Evolutionary conservation across 164 flowering plant species (phyloP), one percentile per base, ranked within the genome.

Genomic region (Warburgia ugandensis): DNA sequence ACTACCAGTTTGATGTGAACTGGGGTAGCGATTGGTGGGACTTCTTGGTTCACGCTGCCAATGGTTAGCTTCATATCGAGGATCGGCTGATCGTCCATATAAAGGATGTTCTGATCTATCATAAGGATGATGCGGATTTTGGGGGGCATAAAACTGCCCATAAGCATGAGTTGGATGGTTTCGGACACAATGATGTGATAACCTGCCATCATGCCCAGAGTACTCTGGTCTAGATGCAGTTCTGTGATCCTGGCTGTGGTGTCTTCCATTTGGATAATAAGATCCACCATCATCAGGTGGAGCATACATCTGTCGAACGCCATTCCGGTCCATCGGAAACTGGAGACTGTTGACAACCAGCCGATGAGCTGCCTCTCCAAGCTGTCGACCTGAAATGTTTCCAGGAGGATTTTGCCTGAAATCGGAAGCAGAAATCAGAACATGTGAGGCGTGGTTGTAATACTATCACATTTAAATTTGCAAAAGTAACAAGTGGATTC

Each of bases 301-400:
- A 6, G 50, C 61, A 54, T 52, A 66, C 55, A 53, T 54, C 9
- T 65, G 73, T 40, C 52, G 51, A 47, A 43, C 29, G 12, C 74
- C 73, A 39, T 59, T 56, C 10, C 23, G 62, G 17, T 73, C 76
- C 2, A 8, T 44, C 63, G 60, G 77, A 13, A 60, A 4, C 55
- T 78, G 89, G 50, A 89, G 72, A 61, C 87, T 86, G 67, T 89
- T 86, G n/a, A 36, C 71, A 35, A 94, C 78, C 17, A 92, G 83
- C 16, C 99, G 71, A 56, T 79, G 94, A 20, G 97, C 86, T 26
- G 92, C 97, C 35, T 86, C 86, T 20, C 89, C 96, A 35, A 94
- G 92, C 51, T 83, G 82, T 32, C 73, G 68, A 16, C 95, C 92
- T 55, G 94, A 76, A 49, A 74, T 48, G 26, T 65, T 21, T 60